Evolutionary conservation across 495 filamentous ascomycete genomes (phyloP), one percentile per base, ranked within the genome.

Genomic region (Cercophora scortea): DNA sequence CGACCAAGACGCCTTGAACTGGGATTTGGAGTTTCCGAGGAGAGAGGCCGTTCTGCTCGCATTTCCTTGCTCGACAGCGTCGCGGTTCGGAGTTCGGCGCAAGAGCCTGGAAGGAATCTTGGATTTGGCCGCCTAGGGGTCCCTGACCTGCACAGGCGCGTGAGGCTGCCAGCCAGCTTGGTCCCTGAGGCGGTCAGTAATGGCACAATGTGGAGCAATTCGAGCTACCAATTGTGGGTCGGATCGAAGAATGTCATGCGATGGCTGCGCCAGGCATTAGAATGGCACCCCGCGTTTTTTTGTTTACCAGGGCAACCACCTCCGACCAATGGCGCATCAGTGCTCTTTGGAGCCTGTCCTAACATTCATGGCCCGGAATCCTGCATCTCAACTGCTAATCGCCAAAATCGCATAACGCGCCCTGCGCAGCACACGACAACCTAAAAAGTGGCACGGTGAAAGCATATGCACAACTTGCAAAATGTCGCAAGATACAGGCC

Each of bases 401-500:
- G 13, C 7, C 9, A 10, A 10, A 2, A 38, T 11, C 9, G 36
- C 36, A 38, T 8, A 38, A 13, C 36, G 36, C 13, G 9, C 13
- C 13, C 36, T 11, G 13, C 13, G 41, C 11, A 8, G 15, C 41
- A 42, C 8, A 6, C 17, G 9, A 45, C 1, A 32, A 4, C 17
- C 4, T 1, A 13, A 17, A n/a, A 32, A 45, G 43, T 17, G 13
- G 18, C 11, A n/a, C 43, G 43, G 32, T 12, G 11, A 8, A 18
- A 43, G 8, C 41, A 45, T 13, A 45, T 13, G 19, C 19, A 13
- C 13, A 25, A 25, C 5, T 3, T 12, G 19, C n/a, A 77, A 42
- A 59, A 89, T 88, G 85, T 86, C 85, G 71, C 85, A 89, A 71
- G 85, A 88, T 57, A 81, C 83, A 59, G 81, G 80, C 41, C 71